Conservation (phyloP, 495 filamentous ascomycete genomes). For the Lepraria neglecta region DNA sequence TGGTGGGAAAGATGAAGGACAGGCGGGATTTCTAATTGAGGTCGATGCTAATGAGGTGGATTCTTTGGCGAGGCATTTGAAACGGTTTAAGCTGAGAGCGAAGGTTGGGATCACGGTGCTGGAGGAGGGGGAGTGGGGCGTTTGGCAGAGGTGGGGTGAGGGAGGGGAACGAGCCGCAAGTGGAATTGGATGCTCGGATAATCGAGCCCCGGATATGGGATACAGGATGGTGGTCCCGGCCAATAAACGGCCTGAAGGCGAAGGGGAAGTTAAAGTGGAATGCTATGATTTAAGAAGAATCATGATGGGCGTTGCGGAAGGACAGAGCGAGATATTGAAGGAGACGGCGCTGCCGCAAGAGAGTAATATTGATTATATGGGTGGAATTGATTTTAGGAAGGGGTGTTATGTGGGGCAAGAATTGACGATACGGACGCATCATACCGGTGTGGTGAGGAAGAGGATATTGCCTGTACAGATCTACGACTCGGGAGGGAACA, state of each 20-base stretch:
- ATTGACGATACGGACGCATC: slow-evolving; percentile 87
- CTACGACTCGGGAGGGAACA: slow-evolving; percentile 40
- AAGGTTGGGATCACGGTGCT: slow-evolving; percentile 65
- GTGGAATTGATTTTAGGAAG: slow-evolving; percentile 84
- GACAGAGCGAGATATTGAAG: slow-evolving; percentile 64
- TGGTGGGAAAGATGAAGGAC: slow-evolving; percentile 35
- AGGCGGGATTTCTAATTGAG: slow-evolving; percentile 70
- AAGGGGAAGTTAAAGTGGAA: slow-evolving; percentile 31
- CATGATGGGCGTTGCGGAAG: slow-evolving; percentile 75
- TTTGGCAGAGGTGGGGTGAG: slow-evolving; percentile 63
- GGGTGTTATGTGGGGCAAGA: slow-evolving; percentile 98
- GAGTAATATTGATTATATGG: slow-evolving; percentile 74
- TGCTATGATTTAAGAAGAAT: slow-evolving; percentile 66
- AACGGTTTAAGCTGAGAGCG: slow-evolving; percentile 73
- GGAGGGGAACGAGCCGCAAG: background rate
- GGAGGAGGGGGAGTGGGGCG: slow-evolving; percentile 51
- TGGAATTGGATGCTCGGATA: slow-evolving; percentile 50
- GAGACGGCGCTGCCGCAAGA: slow-evolving; percentile 72
- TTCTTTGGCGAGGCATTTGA: slow-evolving; percentile 60
- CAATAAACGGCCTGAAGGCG: slow-evolving; percentile 11
- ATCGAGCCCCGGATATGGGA: slow-evolving; percentile 64
- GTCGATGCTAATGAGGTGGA: slow-evolving; percentile 62
- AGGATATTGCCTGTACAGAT: slow-evolving; percentile 76
- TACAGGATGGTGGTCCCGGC: slow-evolving; percentile 48
- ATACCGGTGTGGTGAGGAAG: slow-evolving; percentile 88